A percentile compares a stretch with the other conserved stretches of the same genome.
Evolutionary conservation across 257 asterid genomes (phyloP).

Genomic region (Ballota nigra): DNA sequence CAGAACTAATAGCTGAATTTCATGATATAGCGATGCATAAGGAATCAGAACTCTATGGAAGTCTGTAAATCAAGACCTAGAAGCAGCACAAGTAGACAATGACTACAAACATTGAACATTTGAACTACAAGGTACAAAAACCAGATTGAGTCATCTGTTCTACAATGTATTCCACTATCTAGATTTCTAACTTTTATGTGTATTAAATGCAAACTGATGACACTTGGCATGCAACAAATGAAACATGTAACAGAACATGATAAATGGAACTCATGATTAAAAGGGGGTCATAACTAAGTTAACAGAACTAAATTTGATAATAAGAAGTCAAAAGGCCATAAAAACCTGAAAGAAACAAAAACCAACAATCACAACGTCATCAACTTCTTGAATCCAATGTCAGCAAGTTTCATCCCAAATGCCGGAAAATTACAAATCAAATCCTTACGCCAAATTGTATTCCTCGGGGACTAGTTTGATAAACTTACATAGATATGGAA

Average conservation of each 20-base stretch:
- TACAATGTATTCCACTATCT: background rate
- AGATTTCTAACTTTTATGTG: background rate
- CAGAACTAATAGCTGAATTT: background rate
- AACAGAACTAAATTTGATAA: background rate
- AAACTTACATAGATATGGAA: background rate
- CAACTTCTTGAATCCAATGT: constrained; percentile 5
- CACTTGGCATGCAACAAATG: background rate
- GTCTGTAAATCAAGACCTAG: background rate
- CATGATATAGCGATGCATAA: constrained; percentile 8
- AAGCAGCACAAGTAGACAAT: background rate
- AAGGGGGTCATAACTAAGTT: background rate
- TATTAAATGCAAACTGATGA: background rate
- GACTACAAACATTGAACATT: background rate
- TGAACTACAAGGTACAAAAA: background rate
- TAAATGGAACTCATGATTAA: background rate
- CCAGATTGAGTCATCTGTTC: background rate
- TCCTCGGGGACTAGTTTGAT: background rate
- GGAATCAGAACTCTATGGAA: background rate
- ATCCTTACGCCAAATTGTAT: background rate
- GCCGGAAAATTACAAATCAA: constrained; percentile 16
- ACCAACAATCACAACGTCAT: background rate
- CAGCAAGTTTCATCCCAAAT: background rate
- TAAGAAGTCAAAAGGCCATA: constrained; percentile 4
- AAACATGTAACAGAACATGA: background rate
- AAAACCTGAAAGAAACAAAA: constrained; percentile 7